A percentile compares a stretch with the other conserved stretches of the same genome.
phyloP scores from a whole-genome alignment of 148 eudicot genomes.

The Rhododendron kiyosumense region DNA sequence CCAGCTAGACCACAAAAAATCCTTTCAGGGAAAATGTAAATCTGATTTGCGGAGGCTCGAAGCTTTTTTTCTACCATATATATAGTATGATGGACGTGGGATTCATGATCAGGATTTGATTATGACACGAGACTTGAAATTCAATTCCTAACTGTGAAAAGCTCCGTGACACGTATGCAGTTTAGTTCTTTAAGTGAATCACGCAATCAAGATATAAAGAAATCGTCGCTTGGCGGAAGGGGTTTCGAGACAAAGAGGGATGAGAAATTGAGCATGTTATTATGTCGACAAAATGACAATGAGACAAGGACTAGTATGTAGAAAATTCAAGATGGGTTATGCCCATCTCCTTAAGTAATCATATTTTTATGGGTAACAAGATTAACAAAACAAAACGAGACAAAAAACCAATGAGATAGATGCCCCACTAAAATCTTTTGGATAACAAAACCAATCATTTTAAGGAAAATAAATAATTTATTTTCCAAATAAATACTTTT shows the following conservation, averaged over 20 bases:
- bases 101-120: background rate
- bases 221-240: background rate
- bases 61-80: background rate
- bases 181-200: background rate
- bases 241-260: background rate
- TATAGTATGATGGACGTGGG: too few species aligned
- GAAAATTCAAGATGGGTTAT: background rate
- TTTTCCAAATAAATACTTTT: too few species aligned
- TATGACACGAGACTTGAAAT: background rate
- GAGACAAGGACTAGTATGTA: background rate
- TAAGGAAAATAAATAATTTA: too few species aligned
- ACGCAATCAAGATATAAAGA: background rate
- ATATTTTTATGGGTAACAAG: background rate
- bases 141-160: background rate
- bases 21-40: background rate
- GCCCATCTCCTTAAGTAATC: background rate
- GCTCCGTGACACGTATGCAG: background rate
- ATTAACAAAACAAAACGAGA: background rate
- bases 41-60: background rate
- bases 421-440: background rate
- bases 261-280: background rate
- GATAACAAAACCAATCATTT: background rate
- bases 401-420: background rate
- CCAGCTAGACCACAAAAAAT: background rate
- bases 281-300: background rate